These are phyloP conservation scores for Volvox reticuliferus DNA, from an alignment of 139 green algal species.

Conservation along the genomic window DNA sequence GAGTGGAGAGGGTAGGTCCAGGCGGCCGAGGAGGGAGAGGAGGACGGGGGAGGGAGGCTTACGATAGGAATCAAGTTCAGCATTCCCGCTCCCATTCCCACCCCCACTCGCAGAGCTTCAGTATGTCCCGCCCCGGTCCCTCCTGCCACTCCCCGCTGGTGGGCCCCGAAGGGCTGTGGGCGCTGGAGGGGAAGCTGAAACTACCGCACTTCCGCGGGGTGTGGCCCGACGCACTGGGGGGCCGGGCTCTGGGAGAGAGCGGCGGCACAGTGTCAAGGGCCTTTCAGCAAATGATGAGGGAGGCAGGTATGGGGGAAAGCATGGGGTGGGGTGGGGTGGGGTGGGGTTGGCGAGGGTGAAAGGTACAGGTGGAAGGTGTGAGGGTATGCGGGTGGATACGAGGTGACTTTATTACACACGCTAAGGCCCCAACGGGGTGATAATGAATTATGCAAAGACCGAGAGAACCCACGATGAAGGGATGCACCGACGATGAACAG, in stretches of 20 bases:
- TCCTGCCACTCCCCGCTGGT: background rate
- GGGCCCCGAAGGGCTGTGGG: background rate
- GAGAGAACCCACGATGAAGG: too few relatives aligned
- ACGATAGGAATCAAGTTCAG: too few relatives aligned
- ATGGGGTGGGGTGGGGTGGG: background rate
- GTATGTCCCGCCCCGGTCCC: slow-evolving; percentile 19
- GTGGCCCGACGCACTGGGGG: slow-evolving; percentile 25
- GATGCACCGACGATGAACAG: too few relatives aligned
- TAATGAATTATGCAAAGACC: too few relatives aligned
- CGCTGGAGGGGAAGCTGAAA: background rate
- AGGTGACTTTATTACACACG: too few relatives aligned
- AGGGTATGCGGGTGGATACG: too few relatives aligned
- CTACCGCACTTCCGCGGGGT: background rate
- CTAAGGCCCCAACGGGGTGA: too few relatives aligned
- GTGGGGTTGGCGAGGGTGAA: background rate
- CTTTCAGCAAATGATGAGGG: background rate
- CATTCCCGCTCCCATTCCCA: background rate
- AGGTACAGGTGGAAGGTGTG: too few relatives aligned
- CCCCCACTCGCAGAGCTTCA: background rate
- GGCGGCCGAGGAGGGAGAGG: background rate
- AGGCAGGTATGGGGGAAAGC: background rate
- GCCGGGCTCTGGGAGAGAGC: slow-evolving; percentile 3
- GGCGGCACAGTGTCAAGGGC: background rate
- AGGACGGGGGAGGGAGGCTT: background rate
- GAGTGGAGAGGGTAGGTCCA: background rate